Base-by-base conservation (phyloP, 1,139 yeast genomes). In the Zygosaccharomyces sapae region DNA sequence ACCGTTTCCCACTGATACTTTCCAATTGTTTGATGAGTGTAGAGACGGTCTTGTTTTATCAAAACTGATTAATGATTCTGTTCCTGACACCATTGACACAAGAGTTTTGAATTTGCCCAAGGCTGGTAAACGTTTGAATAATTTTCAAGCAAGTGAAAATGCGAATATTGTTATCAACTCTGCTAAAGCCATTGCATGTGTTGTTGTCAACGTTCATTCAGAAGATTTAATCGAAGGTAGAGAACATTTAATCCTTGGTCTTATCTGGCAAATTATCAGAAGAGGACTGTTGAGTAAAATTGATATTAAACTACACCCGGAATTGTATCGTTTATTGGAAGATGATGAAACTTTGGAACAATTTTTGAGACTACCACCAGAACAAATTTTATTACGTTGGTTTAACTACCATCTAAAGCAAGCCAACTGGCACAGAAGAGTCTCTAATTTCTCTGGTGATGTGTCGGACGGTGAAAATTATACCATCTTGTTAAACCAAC, bases 311-410 rank as follows among this genome's bases (percentile, higher is more conserved):
- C 75, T 84, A 54, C 99, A 92, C 63, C 99, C 99, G 3, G 99
- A 92, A 69, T 77, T 92, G 66, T 92, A 94, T 71, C 85, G 99
- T 60, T 73, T 92, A 53, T 75, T 92, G 56, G 97, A 89, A 66
- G 97, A 92, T 38, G 98, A 92, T 66, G 99, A 92, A 70, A 92
- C 97, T 37, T 76, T 92, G 54, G 99, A 94, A 68, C 97, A 92
- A 70, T 92, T 92, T 67, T 75, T 92, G 66, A 83, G 98, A 66
- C 77, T 92, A 50, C 96, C 98, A 43, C 99, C 99, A 49, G 99
- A 92, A 75, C 96, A 92, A 71, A 94, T 92, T 54, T 77, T 92
- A 66, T 75, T 92, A 57, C 83, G 99, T 70, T 92, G 99, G 99
- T 87, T 92, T 75, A 92, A 92, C 68, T 92, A 83, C 70, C 99